Evolutionary conservation across 2,329 filamentous ascomycete genomes (phyloP).

Genomic region (Fusarium nanum): DNA sequence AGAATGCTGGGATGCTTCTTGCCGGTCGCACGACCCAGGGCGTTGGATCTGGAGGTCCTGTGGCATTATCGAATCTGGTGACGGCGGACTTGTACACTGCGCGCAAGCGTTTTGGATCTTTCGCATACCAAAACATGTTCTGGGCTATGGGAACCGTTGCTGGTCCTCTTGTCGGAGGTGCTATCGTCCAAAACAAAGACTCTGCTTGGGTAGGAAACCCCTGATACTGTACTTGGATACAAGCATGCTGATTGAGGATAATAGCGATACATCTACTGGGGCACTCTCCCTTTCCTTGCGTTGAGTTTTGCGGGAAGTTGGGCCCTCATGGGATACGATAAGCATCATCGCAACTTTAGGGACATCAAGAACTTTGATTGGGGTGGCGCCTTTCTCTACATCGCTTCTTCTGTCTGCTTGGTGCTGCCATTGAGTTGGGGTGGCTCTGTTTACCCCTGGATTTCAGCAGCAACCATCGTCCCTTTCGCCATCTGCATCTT

Average conservation of each 20-base stretch:
- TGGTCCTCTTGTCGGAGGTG: slow-evolving; percentile 46
- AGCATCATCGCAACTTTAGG: background rate
- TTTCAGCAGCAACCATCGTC: slow-evolving; percentile 58
- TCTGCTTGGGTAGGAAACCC: slow-evolving; percentile 40
- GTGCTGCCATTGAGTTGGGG: slow-evolving; percentile 35
- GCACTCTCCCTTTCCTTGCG: slow-evolving; percentile 50
- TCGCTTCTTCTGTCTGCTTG: slow-evolving; percentile 31
- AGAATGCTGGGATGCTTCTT: slow-evolving; percentile 48
- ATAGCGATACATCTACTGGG: slow-evolving; percentile 53
- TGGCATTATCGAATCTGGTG: slow-evolving; percentile 51
- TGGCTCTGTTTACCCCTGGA: slow-evolving; percentile 40
- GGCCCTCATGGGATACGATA: slow-evolving; percentile 47
- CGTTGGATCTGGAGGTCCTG: slow-evolving; percentile 51
- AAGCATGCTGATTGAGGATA: background rate
- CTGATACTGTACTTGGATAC: background rate
- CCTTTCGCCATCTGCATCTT: slow-evolving; percentile 67
- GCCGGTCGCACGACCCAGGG: slow-evolving; percentile 52
- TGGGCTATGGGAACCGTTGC: slow-evolving; percentile 67
- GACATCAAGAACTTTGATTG: slow-evolving; percentile 64
- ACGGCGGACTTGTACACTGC: slow-evolving; percentile 56
- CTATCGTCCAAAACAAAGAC: slow-evolving; percentile 30
- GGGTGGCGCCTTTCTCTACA: slow-evolving; percentile 70
- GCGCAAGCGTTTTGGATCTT: slow-evolving; percentile 55
- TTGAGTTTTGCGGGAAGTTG: slow-evolving; percentile 39
- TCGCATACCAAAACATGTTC: slow-evolving; percentile 54